Percentiles rank a stretch among this genome's conserved stretches.
Evolutionary conservation across 2,329 filamentous ascomycete genomes (phyloP).

Genomic region (Fusarium sp.): DNA sequence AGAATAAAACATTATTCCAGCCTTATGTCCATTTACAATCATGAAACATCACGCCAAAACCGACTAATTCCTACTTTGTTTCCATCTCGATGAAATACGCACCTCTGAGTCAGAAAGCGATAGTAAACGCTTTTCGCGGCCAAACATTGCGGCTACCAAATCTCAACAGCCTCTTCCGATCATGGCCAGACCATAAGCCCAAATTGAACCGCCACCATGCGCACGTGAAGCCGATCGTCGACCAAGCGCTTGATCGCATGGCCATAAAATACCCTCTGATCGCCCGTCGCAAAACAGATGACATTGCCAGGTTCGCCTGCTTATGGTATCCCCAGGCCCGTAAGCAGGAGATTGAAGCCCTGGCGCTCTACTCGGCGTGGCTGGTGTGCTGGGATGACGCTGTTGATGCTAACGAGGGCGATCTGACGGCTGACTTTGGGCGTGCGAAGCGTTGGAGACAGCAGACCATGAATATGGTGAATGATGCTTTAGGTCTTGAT

Average conservation of each 20-base stretch:
- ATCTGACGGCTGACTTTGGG: constrained; percentile 45
- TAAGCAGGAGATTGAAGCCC: constrained; percentile 30
- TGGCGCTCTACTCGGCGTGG: constrained; percentile 48
- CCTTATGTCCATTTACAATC: not conserved
- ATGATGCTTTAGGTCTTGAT: constrained; percentile 33
- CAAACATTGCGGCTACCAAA: constrained; percentile 47
- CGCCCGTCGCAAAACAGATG: constrained; percentile 49
- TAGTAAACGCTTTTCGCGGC: constrained; percentile 44
- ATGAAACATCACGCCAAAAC: not conserved
- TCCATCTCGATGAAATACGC: constrained; percentile 33
- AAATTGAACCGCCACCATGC: constrained; percentile 42
- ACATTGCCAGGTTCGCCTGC: constrained; percentile 44
- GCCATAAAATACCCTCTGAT: constrained; percentile 50
- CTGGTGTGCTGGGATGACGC: constrained; percentile 52
- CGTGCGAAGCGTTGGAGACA: constrained; percentile 44
- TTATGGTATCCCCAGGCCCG: constrained; percentile 44
- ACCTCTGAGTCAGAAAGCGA: constrained; percentile 33
- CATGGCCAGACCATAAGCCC: constrained; percentile 41
- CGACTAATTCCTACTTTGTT: not conserved
- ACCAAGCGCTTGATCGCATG: constrained; percentile 46
- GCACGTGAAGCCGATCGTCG: constrained; percentile 35
- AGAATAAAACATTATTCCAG: not conserved
- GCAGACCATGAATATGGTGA: constrained; percentile 38
- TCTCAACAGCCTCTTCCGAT: constrained; percentile 40
- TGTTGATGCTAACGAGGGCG: constrained; percentile 48